These are phyloP conservation scores for Candida khao-thaluensis DNA, from an alignment of 805 yeast genomes.

Conservation along the genomic window DNA sequence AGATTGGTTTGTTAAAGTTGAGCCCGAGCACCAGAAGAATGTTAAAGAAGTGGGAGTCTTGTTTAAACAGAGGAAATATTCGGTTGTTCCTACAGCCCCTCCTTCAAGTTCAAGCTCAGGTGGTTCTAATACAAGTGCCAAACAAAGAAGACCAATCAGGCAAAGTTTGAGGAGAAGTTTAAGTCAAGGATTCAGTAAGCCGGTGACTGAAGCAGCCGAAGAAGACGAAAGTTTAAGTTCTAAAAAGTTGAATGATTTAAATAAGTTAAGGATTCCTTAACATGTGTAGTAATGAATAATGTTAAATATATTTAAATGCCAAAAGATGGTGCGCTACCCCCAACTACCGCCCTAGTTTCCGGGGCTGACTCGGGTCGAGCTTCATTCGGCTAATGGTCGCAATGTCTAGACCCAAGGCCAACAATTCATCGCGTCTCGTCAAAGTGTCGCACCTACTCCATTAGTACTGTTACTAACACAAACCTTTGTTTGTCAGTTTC, in stretches of 20 bases:
- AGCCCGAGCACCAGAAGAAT: conserved; percentile 54
- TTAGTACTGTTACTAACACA: background rate
- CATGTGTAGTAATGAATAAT: background rate
- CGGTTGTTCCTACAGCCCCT: conserved; percentile 78
- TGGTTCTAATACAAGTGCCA: background rate
- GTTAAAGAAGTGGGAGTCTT: conserved; percentile 71
- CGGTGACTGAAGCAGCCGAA: conserved; percentile 6
- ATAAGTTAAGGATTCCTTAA: conserved; percentile 28
- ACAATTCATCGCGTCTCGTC: conserved; percentile 5
- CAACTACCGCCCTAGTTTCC: too few species aligned
- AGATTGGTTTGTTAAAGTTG: conserved; percentile 76
- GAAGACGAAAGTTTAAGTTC: conserved; percentile 18
- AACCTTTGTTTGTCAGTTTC: too few species aligned
- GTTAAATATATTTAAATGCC: too few species aligned
- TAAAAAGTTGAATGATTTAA: conserved; percentile 28
- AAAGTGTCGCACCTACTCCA: conserved; percentile 4
- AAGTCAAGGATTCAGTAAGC: conserved; percentile 15
- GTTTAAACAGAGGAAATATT: conserved; percentile 64
- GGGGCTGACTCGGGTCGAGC: too few species aligned
- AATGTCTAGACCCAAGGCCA: conserved; percentile 3
- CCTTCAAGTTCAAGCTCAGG: conserved; percentile 32
- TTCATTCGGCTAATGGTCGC: too few species aligned
- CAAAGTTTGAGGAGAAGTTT: conserved; percentile 14
- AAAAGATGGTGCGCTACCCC: too few species aligned
- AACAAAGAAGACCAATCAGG: background rate